Conservation (phyloP, 2,329 filamentous ascomycete species). For the Alternaria sp. region DNA sequence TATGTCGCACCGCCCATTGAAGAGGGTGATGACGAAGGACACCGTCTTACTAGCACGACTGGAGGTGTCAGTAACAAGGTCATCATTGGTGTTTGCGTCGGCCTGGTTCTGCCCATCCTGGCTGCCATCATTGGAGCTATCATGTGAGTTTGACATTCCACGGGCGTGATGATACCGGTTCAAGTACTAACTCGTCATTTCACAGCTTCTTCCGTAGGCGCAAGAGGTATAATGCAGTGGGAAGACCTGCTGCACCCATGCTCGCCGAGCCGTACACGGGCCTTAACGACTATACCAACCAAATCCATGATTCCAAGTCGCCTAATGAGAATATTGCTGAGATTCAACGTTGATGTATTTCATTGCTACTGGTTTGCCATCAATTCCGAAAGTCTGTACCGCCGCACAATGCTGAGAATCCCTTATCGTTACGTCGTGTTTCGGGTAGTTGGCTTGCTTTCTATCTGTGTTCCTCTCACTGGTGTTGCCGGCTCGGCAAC, state of each 20-base stretch:
- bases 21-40: too few relatives aligned
- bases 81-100: slow-evolving; percentile 61
- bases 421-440: background rate
- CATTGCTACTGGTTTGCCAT: background rate
- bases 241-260: background rate
- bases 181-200: background rate
- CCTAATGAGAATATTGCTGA: background rate
- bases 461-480: background rate
- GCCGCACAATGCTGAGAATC: background rate
- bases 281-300: background rate
- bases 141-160: slow-evolving; percentile 13
- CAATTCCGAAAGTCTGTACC: background rate
- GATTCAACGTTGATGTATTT: background rate
- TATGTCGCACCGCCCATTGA: too few relatives aligned
- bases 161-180: fast-evolving
- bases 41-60: too few relatives aligned
- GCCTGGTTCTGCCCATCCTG: slow-evolving; percentile 56
- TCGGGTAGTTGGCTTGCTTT: background rate
- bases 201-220: background rate
- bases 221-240: slow-evolving; percentile 1
- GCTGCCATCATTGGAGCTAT: slow-evolving; percentile 28
- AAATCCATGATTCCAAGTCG: background rate
- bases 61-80: slow-evolving; percentile 55
- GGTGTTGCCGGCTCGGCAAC: background rate
- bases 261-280: slow-evolving; percentile 1